phyloP scores from a whole-genome alignment of 2,329 filamentous ascomycete genomes.

The Scedosporium aurantiacum region DNA sequence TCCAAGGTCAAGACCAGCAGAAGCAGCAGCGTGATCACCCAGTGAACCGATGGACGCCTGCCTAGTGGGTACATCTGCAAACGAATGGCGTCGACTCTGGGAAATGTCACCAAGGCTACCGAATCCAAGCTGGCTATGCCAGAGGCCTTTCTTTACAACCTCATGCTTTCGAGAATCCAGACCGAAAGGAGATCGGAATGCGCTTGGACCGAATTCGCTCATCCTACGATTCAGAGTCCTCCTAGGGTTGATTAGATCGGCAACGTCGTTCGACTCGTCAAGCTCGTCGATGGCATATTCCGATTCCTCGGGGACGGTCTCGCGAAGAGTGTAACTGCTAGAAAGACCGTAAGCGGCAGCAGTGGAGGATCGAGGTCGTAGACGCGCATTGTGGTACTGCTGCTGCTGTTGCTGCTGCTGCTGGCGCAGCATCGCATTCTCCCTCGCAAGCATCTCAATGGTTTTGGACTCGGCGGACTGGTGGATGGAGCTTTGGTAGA shows the following conservation, averaged over 20 bases:
- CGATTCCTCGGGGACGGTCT: conserved; percentile 51
- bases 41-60: conserved; percentile 54
- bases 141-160: conserved; percentile 55
- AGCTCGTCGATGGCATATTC: conserved; percentile 65
- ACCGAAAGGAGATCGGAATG: conserved; percentile 37
- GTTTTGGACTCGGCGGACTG: conserved; percentile 48
- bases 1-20: conserved; percentile 29
- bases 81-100: conserved; percentile 70
- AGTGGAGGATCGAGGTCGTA: conserved; percentile 49
- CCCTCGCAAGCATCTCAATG: conserved; percentile 50
- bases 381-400: conserved; percentile 41
- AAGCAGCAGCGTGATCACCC: conserved; percentile 33
- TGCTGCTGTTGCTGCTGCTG: conserved; percentile 20
- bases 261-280: conserved; percentile 42
- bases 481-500: conserved; percentile 28
- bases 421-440: conserved; percentile 50
- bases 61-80: conserved; percentile 57
- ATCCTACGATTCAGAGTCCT: conserved; percentile 38
- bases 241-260: conserved; percentile 24
- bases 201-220: conserved; percentile 42
- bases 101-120: conserved; percentile 49
- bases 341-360: conserved; percentile 38
- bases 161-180: conserved; percentile 52
- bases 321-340: conserved; percentile 49
- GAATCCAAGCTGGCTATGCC: conserved; percentile 63